These are phyloP conservation scores for Pterocarpus macrocarpus DNA, from an alignment of 306 rosid species.

Conservation along the genomic window DNA sequence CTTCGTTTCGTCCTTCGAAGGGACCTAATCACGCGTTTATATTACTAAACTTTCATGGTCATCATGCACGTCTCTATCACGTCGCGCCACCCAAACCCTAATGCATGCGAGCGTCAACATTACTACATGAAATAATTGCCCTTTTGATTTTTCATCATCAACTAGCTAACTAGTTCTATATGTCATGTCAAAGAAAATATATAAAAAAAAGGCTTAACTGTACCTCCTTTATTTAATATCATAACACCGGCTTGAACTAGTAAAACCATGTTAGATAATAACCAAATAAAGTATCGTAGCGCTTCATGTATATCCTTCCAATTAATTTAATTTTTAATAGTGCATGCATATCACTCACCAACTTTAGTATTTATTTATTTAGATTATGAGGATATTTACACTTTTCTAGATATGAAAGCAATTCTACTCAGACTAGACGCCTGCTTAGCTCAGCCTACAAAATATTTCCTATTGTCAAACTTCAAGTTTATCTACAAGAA, in stretches of 20 bases:
- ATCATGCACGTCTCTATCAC: conserved; percentile 92
- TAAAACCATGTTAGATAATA: conserved; percentile 8
- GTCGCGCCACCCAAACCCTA: conserved; percentile 63
- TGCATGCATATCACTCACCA: conserved; percentile 64
- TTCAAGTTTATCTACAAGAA: background rate
- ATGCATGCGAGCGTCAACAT: conserved; percentile 63
- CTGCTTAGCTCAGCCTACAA: background rate
- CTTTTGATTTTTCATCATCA: conserved; percentile 48
- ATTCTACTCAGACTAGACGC: background rate
- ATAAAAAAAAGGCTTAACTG: conserved; percentile 5
- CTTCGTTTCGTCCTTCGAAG: conserved; percentile 31
- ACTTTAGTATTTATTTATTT: conserved; percentile 7
- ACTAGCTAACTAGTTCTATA: conserved; percentile 27
- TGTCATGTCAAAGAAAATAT: conserved; percentile 36
- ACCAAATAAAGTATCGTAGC: conserved; percentile 14
- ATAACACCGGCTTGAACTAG: conserved; percentile 26
- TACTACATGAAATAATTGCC: conserved; percentile 57
- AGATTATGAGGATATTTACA: background rate
- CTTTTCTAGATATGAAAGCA: background rate
- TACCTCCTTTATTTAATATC: conserved; percentile 5
- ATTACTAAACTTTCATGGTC: conserved; percentile 49
- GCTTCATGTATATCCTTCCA: background rate
- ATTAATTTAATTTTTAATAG: conserved; percentile 9
- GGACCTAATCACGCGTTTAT: conserved; percentile 44
- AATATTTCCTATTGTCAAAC: background rate